A percentile compares a stretch with the other conserved stretches of the same genome.
Evolutionary conservation across 768 basidiomycete genomes (phyloP).

Genomic region (Leccinum disarticulatum): DNA sequence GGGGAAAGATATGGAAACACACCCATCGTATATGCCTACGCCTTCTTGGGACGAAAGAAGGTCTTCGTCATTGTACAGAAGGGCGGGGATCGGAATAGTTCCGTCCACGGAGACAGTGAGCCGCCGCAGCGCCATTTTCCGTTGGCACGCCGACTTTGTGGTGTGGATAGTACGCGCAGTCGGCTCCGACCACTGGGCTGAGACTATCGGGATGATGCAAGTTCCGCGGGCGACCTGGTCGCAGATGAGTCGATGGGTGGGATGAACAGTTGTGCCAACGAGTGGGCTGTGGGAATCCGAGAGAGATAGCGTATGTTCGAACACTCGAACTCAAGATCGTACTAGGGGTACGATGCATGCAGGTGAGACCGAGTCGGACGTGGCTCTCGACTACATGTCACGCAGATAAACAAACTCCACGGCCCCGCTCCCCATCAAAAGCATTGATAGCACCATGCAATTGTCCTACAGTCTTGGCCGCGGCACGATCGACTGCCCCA

Average conservation of each 20-base stretch:
- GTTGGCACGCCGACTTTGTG: slow-evolving; percentile 1
- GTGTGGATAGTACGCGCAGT: not conserved
- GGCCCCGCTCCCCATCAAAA: not conserved
- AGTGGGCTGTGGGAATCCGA: slow-evolving; percentile 11
- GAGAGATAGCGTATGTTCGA: slow-evolving; percentile 11
- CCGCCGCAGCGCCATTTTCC: slow-evolving; percentile 52
- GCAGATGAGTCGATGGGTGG: slow-evolving; percentile 9
- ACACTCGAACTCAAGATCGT: slow-evolving; percentile 5
- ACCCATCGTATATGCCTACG: slow-evolving; percentile 95
- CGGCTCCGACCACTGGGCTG: not conserved
- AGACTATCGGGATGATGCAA: not conserved
- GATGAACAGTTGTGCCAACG: slow-evolving; percentile 7
- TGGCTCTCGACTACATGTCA: not conserved
- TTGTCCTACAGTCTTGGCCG: not conserved
- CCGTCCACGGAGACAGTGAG: slow-evolving; percentile 65
- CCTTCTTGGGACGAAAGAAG: slow-evolving; percentile 68
- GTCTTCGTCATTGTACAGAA: slow-evolving; percentile 81
- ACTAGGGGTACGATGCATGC: slow-evolving; percentile 7
- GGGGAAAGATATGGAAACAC: slow-evolving; percentile 28
- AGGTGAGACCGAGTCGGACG: slow-evolving; percentile 5
- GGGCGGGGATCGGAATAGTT: slow-evolving; percentile 72
- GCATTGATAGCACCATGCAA: not conserved
- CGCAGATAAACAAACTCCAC: slow-evolving; percentile 21
- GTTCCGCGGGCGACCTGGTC: slow-evolving; percentile 1
- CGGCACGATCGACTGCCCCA: not conserved